Percentiles rank a stretch among this genome's conserved stretches.
Evolutionary conservation across 164 flowering plant genomes (phyloP).

Genomic region (Aristolochia fimbriata): DNA sequence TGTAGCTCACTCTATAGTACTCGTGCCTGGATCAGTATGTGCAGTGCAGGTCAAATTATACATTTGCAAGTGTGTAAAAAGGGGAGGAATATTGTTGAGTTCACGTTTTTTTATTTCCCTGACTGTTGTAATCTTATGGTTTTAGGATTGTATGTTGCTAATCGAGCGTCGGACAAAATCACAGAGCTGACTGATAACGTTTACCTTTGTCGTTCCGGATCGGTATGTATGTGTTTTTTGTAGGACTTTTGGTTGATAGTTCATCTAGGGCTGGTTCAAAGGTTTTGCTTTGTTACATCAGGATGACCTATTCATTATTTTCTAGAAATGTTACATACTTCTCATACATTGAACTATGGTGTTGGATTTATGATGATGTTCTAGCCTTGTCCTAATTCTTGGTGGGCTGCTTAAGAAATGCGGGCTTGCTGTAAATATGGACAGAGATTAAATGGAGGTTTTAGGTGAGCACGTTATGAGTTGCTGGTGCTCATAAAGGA

Average conservation of each 20-base stretch:
- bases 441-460: slow-evolving; percentile 38
- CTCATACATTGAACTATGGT: not conserved
- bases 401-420: slow-evolving; percentile 38
- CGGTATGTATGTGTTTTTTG: slow-evolving; percentile 30
- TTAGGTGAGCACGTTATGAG: slow-evolving; percentile 53
- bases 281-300: too few relatives aligned
- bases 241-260: not conserved
- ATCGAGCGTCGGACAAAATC: slow-evolving; percentile 86
- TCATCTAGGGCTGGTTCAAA: too few relatives aligned
- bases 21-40: too few relatives aligned
- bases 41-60: too few relatives aligned
- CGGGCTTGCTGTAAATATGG: slow-evolving; percentile 66
- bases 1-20: too few relatives aligned
- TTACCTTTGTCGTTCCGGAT: slow-evolving; percentile 85
- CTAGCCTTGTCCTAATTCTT: slow-evolving; percentile 56
- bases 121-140: not conserved
- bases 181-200: slow-evolving; percentile 88
- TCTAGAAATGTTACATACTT: not conserved
- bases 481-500: slow-evolving; percentile 40
- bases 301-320: not conserved
- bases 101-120: not conserved
- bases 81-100: not conserved
- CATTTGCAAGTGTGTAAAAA: too few relatives aligned
- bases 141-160: slow-evolving; percentile 77
- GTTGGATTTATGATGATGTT: not conserved